These are phyloP conservation scores for Cryptococcus hybrid DNA, from an alignment of 1,284 basidiomycete species.

Conservation along the genomic window DNA sequence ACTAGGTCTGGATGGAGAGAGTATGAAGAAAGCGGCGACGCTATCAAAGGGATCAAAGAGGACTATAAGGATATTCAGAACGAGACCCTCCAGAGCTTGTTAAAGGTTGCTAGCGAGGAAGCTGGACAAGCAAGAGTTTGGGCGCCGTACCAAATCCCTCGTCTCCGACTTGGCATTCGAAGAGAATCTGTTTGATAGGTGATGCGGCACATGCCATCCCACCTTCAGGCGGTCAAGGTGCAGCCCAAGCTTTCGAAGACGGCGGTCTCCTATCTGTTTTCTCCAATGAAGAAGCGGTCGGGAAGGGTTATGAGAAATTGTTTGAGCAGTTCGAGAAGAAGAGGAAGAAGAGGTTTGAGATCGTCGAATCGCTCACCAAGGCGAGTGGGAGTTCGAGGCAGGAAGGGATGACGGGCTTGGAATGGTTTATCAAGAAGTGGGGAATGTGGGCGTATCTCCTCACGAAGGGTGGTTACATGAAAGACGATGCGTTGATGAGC, in stretches of 20 bases:
- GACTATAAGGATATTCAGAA: slow-evolving; percentile 12
- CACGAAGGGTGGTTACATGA: background rate
- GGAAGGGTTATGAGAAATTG: slow-evolving; percentile 3
- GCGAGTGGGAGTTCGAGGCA: background rate
- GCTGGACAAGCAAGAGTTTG: slow-evolving; percentile 14
- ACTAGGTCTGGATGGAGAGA: slow-evolving; percentile 20
- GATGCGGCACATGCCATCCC: slow-evolving; percentile 22
- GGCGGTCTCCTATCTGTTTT: slow-evolving; percentile 22
- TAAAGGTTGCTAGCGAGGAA: slow-evolving; percentile 12
- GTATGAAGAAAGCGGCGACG: slow-evolving; percentile 22
- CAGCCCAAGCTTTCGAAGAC: slow-evolving; percentile 28
- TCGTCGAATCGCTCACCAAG: background rate
- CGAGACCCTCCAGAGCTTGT: slow-evolving; percentile 16
- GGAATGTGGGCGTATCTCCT: background rate
- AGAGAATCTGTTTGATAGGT: slow-evolving; percentile 8
- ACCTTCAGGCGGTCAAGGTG: slow-evolving; percentile 23
- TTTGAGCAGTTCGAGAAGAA: slow-evolving; percentile 20
- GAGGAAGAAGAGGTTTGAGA: background rate
- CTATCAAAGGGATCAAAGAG: slow-evolving; percentile 7
- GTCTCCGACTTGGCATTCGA: slow-evolving; percentile 23
- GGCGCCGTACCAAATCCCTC: slow-evolving; percentile 23
- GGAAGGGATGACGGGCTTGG: background rate
- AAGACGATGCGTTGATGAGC: background rate
- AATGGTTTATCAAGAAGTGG: background rate
- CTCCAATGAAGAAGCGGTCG: background rate